These are phyloP conservation scores for Circinella umbellata DNA, from an alignment of 371 early-diverging fungal species.

Conservation along the genomic window DNA sequence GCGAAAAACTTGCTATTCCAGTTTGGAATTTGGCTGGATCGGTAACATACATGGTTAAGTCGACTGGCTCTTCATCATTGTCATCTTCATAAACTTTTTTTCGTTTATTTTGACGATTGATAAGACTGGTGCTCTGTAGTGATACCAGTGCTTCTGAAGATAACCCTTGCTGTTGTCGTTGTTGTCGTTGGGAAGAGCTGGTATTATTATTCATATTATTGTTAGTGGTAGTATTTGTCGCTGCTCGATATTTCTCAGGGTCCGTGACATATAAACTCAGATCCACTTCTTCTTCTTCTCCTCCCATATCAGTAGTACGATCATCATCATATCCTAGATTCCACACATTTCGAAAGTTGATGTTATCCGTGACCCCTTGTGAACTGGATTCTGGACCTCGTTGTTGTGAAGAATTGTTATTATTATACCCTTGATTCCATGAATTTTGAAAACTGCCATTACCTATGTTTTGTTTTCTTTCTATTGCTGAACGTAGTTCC, in stretches of 20 bases:
- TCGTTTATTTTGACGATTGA: background rate
- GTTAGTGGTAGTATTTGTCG: too few species aligned
- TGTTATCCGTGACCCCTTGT: too few species aligned
- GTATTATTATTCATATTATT: background rate
- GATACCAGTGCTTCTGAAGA: too few species aligned
- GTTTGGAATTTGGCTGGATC: conserved; percentile 11
- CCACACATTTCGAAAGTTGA: too few species aligned
- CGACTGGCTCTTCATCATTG: conserved; percentile 13
- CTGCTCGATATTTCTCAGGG: background rate
- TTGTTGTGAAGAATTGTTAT: background rate
- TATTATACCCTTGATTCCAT: too few species aligned
- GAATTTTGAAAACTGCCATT: too few species aligned
- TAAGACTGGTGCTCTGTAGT: too few species aligned
- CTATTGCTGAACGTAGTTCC: too few species aligned
- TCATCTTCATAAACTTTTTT: background rate
- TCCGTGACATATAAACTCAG: conserved; percentile 6
- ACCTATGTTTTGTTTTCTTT: too few species aligned
- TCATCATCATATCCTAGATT: background rate
- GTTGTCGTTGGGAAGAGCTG: background rate
- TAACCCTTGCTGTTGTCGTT: background rate
- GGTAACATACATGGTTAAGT: conserved; percentile 22
- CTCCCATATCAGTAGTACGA: background rate
- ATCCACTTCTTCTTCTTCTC: background rate
- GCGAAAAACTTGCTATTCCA: background rate
- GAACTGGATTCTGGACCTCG: background rate